Evolutionary conservation across 805 yeast genomes (phyloP), one percentile per base, ranked within the genome.

Genomic region (Schwanniomyces sp.): DNA sequence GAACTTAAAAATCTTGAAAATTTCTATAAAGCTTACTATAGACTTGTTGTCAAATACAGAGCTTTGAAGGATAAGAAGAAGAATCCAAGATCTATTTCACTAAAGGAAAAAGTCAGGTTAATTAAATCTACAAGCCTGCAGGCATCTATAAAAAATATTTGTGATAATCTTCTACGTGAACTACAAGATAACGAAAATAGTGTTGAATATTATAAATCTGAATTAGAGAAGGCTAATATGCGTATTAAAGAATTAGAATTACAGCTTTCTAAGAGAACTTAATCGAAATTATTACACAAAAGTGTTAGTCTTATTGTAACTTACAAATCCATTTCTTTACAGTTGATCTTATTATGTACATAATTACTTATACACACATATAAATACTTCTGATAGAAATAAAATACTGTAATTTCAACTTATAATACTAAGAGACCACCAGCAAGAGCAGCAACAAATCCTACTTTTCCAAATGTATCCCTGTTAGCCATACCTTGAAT

Each of bases 21-120:
- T 4, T 60, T 70, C 42, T 67, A 66, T 48, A 54, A 64, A 40
- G 63, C 66, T 8, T 71, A 70, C 50, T 53, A 63, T 32, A 57
- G 56, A 48, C 51, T 70, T 14, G 59, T 63, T 26, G 44, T 58
- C 30, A 66, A 67, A 47, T 68, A 69, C 46, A 52, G 61, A 12
- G 51, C 51, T 14, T 49, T 64, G 40, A 59, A 54, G 41, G 40
- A 50, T n/a, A 41, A 44, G 17, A 47, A 40, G n/a, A 55, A 50
- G 41, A 38, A 45, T 14, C 17, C 48, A n/a, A 30, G 40, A n/a
- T 40, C 42, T 3, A 32, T 49, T 10, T 21, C 47, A 4, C 36
- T 57, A 12, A 50, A 42, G 37, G 62, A 55, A 40, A 58, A 59
- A 39, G 44, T 64, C 6, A 52, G 53, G 30, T 47, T 51, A 25